A percentile compares a stretch with the other conserved stretches of the same genome.
Evolutionary conservation across 495 filamentous ascomycete species (phyloP).

Genomic region (Hypoxylon lienhwacheense): DNA sequence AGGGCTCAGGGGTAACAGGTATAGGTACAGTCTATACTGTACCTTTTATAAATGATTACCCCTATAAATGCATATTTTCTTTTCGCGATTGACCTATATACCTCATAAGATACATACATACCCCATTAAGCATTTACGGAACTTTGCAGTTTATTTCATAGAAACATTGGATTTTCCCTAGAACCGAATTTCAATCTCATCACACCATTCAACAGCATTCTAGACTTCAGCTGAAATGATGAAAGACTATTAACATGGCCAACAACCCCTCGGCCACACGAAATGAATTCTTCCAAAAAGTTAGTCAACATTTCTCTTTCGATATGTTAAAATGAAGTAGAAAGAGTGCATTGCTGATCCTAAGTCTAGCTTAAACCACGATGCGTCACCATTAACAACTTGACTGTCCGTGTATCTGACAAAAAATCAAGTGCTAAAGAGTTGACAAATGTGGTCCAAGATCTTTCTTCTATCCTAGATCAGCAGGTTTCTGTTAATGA

Average conservation of each 20-base stretch:
- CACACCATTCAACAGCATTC: not conserved
- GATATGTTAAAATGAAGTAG: not conserved
- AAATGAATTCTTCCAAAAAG: conserved; percentile 49
- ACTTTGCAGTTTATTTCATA: no score
- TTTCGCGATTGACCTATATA: no score
- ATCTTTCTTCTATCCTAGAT: conserved; percentile 56
- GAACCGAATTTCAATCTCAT: not conserved
- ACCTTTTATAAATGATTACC: no score
- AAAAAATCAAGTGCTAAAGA: conserved; percentile 57
- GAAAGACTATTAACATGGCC: conserved; percentile 27
- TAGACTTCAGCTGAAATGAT: conserved; percentile 7
- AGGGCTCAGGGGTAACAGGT: no score
- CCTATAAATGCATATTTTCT: no score
- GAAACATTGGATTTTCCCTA: no score
- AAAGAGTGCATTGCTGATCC: conserved; percentile 17
- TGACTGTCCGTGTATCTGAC: conserved; percentile 62
- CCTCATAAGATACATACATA: no score
- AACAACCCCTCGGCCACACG: conserved; percentile 29
- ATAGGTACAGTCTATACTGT: no score
- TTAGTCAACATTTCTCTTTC: conserved; percentile 19
- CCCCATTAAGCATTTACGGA: no score
- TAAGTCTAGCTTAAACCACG: conserved; percentile 65
- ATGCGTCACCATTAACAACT: conserved; percentile 77
- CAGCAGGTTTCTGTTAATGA: conserved; percentile 53
- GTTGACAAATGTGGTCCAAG: conserved; percentile 55